Conservation (phyloP, 495 filamentous ascomycete species). For the Penicillium nucicola region DNA sequence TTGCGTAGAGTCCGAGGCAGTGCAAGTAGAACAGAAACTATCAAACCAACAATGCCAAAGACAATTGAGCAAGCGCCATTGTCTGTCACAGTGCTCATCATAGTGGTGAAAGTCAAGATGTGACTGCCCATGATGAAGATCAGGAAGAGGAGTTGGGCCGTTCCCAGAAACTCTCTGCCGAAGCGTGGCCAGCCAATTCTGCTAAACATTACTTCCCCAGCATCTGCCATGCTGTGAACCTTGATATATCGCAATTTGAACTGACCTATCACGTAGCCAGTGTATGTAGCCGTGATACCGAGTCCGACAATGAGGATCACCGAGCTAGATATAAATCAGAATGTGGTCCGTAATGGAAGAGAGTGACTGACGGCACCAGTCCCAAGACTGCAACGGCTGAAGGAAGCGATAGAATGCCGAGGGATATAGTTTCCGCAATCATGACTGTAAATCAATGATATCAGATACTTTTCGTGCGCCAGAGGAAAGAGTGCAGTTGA, state of each 20-base stretch:
- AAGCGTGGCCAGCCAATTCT: conserved; percentile 52
- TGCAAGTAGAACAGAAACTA: conserved; percentile 56
- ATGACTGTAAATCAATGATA: conserved; percentile 32
- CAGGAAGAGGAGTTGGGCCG: conserved; percentile 60
- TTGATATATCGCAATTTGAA: conserved; percentile 31
- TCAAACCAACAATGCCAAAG: conserved; percentile 57
- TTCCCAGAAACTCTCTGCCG: conserved; percentile 58
- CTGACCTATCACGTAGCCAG: conserved; percentile 26
- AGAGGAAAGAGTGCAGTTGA: background rate
- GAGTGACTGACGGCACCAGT: conserved; percentile 38
- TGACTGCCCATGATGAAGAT: conserved; percentile 71
- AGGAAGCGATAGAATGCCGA: conserved; percentile 60
- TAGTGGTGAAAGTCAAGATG: conserved; percentile 60
- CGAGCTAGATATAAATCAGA: conserved; percentile 3
- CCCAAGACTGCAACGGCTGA: conserved; percentile 55
- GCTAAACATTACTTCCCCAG: conserved; percentile 59
- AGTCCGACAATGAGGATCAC: conserved; percentile 53
- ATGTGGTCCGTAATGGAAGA: too few species aligned
- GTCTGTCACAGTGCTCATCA: conserved; percentile 58
- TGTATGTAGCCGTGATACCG: conserved; percentile 56
- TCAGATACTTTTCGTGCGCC: background rate
- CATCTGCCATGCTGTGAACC: conserved; percentile 65
- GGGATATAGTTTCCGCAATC: conserved; percentile 63
- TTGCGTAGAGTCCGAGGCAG: conserved; percentile 59
- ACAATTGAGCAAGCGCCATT: conserved; percentile 62